A percentile compares a stretch with the other conserved stretches of the same genome.
phyloP scores from a whole-genome alignment of 805 yeast species.

The Zygosaccharomyces bailii region DNA sequence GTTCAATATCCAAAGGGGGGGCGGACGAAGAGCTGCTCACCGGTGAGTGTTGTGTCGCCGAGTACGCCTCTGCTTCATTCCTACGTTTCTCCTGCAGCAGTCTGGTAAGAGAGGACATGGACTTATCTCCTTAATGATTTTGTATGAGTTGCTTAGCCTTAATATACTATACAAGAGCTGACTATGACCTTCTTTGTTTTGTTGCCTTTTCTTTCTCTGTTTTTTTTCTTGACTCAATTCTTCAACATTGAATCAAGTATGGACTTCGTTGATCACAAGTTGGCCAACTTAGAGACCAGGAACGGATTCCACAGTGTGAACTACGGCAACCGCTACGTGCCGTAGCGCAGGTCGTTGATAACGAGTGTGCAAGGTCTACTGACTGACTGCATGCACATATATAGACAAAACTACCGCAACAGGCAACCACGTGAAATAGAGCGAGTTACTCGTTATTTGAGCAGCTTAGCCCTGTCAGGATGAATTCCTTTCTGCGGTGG shows the following conservation, averaged over 20 bases:
- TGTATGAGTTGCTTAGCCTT: background rate
- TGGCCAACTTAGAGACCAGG: background rate
- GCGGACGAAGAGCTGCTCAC: constrained; percentile 6
- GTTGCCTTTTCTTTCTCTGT: background rate
- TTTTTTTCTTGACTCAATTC: background rate
- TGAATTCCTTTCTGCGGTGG: constrained; percentile 38
- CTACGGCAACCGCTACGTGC: background rate
- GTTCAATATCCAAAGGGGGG: constrained; percentile 16
- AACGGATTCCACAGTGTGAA: background rate
- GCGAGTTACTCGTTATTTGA: constrained; percentile 10
- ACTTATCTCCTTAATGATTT: background rate
- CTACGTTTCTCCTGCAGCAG: constrained; percentile 34
- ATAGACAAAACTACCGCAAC: constrained; percentile 1
- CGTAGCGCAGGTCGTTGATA: constrained; percentile 11
- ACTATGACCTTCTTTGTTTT: background rate
- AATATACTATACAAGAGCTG: background rate
- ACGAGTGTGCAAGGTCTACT: constrained; percentile 4
- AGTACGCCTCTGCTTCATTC: constrained; percentile 18
- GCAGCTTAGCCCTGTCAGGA: constrained; percentile 56
- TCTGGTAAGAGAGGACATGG: constrained; percentile 36
- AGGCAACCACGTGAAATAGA: background rate
- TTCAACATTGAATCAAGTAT: constrained; percentile 1
- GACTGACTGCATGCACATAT: background rate
- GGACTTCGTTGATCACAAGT: background rate
- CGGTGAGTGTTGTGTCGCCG: constrained; percentile 7